A percentile compares a stretch with the other conserved stretches of the same genome.
These are phyloP conservation scores for Trichomonascaceae sp. DNA, from an alignment of 1,139 yeast genomes.

Conservation along the genomic window DNA sequence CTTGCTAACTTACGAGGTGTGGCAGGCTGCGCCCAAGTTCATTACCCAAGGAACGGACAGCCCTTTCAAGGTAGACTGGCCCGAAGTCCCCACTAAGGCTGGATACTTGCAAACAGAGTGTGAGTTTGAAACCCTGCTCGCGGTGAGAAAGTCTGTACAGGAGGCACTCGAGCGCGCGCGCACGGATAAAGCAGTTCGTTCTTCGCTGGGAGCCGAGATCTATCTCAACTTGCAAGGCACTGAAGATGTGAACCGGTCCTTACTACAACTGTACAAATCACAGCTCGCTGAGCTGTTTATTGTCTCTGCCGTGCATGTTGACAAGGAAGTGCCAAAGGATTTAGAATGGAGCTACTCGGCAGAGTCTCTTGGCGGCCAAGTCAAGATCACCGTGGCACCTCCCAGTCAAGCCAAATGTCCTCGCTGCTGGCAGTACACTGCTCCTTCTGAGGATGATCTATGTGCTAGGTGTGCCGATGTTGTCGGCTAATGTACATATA, in stretches of 20 bases:
- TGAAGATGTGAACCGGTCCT: slow-evolving; percentile 5
- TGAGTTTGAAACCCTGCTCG: slow-evolving; percentile 30
- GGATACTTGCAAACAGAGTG: slow-evolving; percentile 17
- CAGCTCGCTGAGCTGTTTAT: slow-evolving; percentile 45
- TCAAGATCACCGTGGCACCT: slow-evolving; percentile 31
- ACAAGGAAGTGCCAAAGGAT: slow-evolving; percentile 15
- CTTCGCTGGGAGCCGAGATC: slow-evolving; percentile 50
- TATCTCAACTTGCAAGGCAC: slow-evolving; percentile 23
- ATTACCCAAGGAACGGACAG: slow-evolving; percentile 29
- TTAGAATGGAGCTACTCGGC: slow-evolving; percentile 23
- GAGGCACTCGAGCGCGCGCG: slow-evolving; percentile 37
- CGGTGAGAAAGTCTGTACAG: slow-evolving; percentile 38
- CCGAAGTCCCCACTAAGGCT: slow-evolving; percentile 31
- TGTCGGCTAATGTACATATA: slow-evolving; percentile 1
- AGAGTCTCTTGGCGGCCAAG: slow-evolving; percentile 20
- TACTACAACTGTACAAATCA: too few relatives aligned
- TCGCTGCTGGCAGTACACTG: slow-evolving; percentile 79
- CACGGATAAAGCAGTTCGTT: slow-evolving; percentile 38
- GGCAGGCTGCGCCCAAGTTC: slow-evolving; percentile 41
- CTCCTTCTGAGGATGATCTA: slow-evolving; percentile 37
- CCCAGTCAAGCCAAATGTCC: slow-evolving; percentile 59
- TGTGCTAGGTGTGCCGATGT: slow-evolving; percentile 43
- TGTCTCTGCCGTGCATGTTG: slow-evolving; percentile 42
- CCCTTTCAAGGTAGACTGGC: slow-evolving; percentile 41
- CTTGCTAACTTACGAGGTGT: slow-evolving; percentile 71